phyloP scores from a whole-genome alignment of 2,329 filamentous ascomycete species.

The Albifimbria verrucaria region DNA sequence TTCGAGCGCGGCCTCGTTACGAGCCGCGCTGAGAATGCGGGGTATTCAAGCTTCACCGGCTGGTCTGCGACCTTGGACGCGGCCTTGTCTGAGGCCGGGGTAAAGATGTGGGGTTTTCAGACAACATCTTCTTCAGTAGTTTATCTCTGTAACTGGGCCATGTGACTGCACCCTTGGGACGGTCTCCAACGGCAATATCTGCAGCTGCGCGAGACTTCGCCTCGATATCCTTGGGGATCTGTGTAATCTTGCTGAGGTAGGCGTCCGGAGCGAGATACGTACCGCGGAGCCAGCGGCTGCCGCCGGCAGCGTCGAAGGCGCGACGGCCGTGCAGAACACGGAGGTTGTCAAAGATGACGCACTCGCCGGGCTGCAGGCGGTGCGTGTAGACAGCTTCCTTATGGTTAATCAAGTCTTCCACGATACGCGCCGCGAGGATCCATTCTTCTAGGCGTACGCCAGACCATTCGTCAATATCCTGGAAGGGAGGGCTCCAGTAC shows the following conservation, averaged over 20 bases:
- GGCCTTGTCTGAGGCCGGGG: no score
- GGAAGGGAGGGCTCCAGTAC: conserved; percentile 78
- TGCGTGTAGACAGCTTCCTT: conserved; percentile 62
- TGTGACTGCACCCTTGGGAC: background rate
- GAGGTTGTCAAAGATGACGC: conserved; percentile 88
- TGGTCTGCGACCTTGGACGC: no score
- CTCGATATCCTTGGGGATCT: conserved; percentile 24
- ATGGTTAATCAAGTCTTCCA: conserved; percentile 58
- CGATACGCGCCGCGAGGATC: conserved; percentile 47
- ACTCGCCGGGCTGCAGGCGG: conserved; percentile 76
- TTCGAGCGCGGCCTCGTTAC: no score
- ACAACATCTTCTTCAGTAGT: no score
- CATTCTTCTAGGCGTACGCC: conserved; percentile 33
- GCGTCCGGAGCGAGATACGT: conserved; percentile 67
- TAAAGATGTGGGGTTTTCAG: no score
- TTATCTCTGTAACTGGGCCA: background rate
- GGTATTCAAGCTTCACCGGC: no score
- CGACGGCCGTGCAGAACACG: conserved; percentile 80
- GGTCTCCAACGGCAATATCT: background rate
- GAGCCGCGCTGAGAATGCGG: no score
- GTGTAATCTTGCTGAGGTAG: conserved; percentile 33
- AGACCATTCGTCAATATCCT: conserved; percentile 45
- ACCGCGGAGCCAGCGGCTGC: conserved; percentile 77
- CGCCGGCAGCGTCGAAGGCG: conserved; percentile 60
- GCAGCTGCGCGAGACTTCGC: conserved; percentile 17